Evolutionary conservation across 2,329 filamentous ascomycete species (phyloP).

Genomic region (Coniochaeta sp.): DNA sequence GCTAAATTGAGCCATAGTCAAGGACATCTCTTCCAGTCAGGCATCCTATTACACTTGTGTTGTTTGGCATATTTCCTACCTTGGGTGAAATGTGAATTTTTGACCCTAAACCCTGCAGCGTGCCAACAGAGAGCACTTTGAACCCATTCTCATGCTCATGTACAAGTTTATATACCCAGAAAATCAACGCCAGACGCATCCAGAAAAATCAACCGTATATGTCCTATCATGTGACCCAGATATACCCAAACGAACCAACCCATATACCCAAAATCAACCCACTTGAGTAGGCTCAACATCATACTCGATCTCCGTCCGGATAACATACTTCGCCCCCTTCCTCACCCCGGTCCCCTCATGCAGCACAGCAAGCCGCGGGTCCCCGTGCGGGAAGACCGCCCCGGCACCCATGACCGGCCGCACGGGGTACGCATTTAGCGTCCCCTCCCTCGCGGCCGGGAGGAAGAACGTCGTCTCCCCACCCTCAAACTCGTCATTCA

Average conservation of each 20-base stretch:
- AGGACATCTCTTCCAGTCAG: no score
- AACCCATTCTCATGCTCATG: no score
- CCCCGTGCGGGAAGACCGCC: constrained; percentile 63
- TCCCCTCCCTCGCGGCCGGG: constrained; percentile 55
- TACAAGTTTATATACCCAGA: background rate
- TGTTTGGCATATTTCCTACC: no score
- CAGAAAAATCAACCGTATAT: background rate
- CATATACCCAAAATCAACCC: background rate
- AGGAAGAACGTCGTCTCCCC: constrained; percentile 67
- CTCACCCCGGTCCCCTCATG: constrained; percentile 65
- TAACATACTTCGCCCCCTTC: constrained; percentile 61
- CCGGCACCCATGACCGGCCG: constrained; percentile 62
- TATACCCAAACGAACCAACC: background rate
- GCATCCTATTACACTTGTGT: no score
- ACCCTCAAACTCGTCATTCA: constrained; percentile 48
- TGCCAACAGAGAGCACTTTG: background rate
- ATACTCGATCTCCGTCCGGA: constrained; percentile 64
- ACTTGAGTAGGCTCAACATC: constrained; percentile 40
- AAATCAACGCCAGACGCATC: background rate
- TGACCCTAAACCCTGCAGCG: no score
- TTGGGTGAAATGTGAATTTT: no score
- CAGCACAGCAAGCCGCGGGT: constrained; percentile 54
- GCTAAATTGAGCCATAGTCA: no score
- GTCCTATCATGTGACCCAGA: background rate
- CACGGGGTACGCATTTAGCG: constrained; percentile 61